Base-by-base conservation (phyloP, 441 rosid species). In the Metrosideros polymorpha region DNA sequence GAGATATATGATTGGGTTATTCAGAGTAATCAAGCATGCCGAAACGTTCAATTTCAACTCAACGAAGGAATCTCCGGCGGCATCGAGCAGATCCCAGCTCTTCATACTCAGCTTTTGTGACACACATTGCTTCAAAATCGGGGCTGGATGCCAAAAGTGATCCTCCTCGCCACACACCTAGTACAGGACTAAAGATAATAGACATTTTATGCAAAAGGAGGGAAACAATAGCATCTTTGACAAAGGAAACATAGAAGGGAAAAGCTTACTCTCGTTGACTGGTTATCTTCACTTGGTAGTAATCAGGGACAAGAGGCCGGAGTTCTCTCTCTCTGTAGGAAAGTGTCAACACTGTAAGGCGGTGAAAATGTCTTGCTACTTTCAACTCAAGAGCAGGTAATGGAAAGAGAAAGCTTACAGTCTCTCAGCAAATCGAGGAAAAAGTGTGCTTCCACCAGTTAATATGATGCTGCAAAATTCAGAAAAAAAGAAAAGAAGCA, bases 101-200 rank as follows among this genome's bases (percentile, higher is more conserved):
- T 91, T 97, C 99, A 29, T 95, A 97, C 85, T 97, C 99, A 19
- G 94, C 91, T 92, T 97, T 97, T 89, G 99, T 95, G 85, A 95
- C 94, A 55, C 97, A 96, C 96, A 95, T 97, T 32, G 95, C 90
- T 88, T 96, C 94, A 89, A 92, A 97, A 88, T 94, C 98, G 1
- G 99, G 99, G 91, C 97, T 96, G 39, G 98, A 96, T 76, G 99
- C 99, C 92, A 97, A 89, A 84, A 96, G 95, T 45, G 99, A 97
- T 86, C 99, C 99, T 24, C 99, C 99, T 92, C 98, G 93, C 99
- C 99, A 97, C 66, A 95, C 98, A 86, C 97, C 99, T 83, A 94
- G 90, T 84, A 97, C 90, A 57, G 99, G 98, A 91, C 99, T 95
- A 93, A 85, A 89, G 82, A 54, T 22, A 86, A 77, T 25, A 42